Base-by-base conservation (phyloP, 2,329 filamentous ascomycete genomes). In the Proliferodiscus dingleyae region DNA sequence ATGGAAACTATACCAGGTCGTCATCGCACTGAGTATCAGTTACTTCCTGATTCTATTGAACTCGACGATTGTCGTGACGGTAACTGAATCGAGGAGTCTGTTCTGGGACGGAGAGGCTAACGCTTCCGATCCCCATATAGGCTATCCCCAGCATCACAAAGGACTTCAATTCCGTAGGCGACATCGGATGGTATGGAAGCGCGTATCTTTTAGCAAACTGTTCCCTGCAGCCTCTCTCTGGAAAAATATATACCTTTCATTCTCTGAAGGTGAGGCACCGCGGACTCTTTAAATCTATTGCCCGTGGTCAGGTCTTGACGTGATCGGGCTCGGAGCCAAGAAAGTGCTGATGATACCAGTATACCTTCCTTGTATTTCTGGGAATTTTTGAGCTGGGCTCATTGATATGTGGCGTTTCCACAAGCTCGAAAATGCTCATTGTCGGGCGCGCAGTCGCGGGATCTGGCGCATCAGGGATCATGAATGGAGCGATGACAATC, bases 61-160 rank as follows among this genome's bases (percentile, higher is more conserved):
- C 34, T 69, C 66, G 39, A 74, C 74, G 1, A 77, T 79, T 41
- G 66, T 54, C 16, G 46, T 50, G 8, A 51, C 51, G 19, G 49
- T n/a, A n/a, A n/a, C n/a, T n/a, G n/a, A n/a, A n/a, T n/a, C n/a
- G n/a, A n/a, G n/a, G n/a, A n/a, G n/a, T n/a, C n/a, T n/a, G n/a
- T n/a, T n/a, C n/a, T n/a, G n/a, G n/a, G n/a, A n/a, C n/a, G n/a
- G n/a, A n/a, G n/a, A n/a, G n/a, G n/a, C n/a, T n/a, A n/a, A n/a
- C n/a, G n/a, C n/a, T n/a, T n/a, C n/a, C n/a, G n/a, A n/a, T n/a
- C n/a, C n/a, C n/a, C n/a, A 13, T 34, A 5, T 18, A 50, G 50
- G 66, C 65, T 8, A 66, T 68, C 41, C 66, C 66, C 8, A 60
- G 60, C n/a, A 68, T 69, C 33, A 67, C 66, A 2, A 40, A 46